These are phyloP conservation scores for Porcisia hertigi DNA, from an alignment of 208 protist genomes.

Conservation along the genomic window DNA sequence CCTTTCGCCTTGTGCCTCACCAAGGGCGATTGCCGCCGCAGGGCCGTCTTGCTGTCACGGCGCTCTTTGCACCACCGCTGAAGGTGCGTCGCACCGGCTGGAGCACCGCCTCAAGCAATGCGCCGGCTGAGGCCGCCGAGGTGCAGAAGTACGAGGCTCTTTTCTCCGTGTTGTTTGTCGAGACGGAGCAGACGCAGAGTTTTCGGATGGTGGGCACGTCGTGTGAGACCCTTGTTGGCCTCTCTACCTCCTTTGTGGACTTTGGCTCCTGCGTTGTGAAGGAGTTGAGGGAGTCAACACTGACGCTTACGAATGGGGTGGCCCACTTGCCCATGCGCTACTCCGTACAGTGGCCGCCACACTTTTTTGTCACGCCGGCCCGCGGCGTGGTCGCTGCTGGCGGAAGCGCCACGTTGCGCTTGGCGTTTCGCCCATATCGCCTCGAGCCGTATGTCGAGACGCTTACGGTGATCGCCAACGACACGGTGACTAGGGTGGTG, in stretches of 20 bases:
- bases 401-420: constrained; percentile 39
- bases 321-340: constrained; percentile 79
- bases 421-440: constrained; percentile 84
- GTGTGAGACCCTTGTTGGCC: constrained; percentile 60
- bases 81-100: constrained; percentile 62
- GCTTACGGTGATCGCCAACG: constrained; percentile 76
- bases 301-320: constrained; percentile 75
- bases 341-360: constrained; percentile 64
- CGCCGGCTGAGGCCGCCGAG: constrained; percentile 17
- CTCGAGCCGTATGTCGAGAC: constrained; percentile 69
- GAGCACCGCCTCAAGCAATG: constrained; percentile 18
- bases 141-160: constrained; percentile 58
- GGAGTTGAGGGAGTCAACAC: constrained; percentile 40
- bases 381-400: constrained; percentile 55
- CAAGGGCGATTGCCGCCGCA: constrained; percentile 75
- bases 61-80: constrained; percentile 73
- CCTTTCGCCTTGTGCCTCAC: constrained; percentile 73
- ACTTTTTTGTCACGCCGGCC: constrained; percentile 68
- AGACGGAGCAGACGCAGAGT: constrained; percentile 84
- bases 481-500: constrained; percentile 51
- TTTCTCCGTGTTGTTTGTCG: constrained; percentile 82
- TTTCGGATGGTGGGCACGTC: constrained; percentile 74
- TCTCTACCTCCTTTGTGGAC: constrained; percentile 72
- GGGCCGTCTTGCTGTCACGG: constrained; percentile 43
- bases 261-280: constrained; percentile 75